Evolutionary conservation across 768 basidiomycete genomes (phyloP).

Genomic region (Cubamyces lactineus): DNA sequence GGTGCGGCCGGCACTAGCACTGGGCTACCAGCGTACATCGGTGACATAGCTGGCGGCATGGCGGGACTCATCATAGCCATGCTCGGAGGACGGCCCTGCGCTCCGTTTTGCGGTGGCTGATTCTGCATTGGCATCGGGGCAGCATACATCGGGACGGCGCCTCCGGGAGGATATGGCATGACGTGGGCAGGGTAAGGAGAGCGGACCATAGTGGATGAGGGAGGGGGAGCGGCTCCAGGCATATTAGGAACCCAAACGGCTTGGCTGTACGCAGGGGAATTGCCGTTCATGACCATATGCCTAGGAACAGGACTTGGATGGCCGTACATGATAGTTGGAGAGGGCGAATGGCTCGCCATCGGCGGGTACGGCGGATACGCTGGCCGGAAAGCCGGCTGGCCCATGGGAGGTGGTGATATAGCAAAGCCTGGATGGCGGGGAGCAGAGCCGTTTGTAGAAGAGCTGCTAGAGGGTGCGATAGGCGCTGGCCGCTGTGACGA

Average conservation of each 20-base stretch:
- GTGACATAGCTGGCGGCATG: conserved; percentile 55
- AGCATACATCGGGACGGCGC: conserved; percentile 53
- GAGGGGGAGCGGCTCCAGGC: conserved; percentile 49
- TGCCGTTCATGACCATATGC: conserved; percentile 65
- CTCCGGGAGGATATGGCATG: conserved; percentile 64
- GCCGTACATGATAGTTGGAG: conserved; percentile 67
- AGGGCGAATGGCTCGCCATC: conserved; percentile 74
- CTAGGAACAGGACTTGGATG: conserved; percentile 66
- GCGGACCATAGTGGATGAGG: conserved; percentile 55
- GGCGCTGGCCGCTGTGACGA: conserved; percentile 46
- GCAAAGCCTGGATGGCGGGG: conserved; percentile 25
- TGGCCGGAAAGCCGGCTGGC: conserved; percentile 54
- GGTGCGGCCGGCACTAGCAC: conserved; percentile 58
- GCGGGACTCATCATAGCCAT: conserved; percentile 73
- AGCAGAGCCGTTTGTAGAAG: conserved; percentile 21
- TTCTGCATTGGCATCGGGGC: conserved; percentile 49
- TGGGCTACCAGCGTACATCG: conserved; percentile 71
- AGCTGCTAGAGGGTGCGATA: conserved; percentile 13
- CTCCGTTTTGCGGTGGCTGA: conserved; percentile 42
- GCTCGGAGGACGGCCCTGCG: conserved; percentile 32
- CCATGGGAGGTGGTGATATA: conserved; percentile 41
- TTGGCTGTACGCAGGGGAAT: conserved; percentile 59
- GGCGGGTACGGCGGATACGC: conserved; percentile 67
- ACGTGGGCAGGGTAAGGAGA: conserved; percentile 70
- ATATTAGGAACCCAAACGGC: conserved; percentile 66